Base-by-base conservation (phyloP, 2,329 filamentous ascomycete genomes). In the Cryphonectria radicalis region DNA sequence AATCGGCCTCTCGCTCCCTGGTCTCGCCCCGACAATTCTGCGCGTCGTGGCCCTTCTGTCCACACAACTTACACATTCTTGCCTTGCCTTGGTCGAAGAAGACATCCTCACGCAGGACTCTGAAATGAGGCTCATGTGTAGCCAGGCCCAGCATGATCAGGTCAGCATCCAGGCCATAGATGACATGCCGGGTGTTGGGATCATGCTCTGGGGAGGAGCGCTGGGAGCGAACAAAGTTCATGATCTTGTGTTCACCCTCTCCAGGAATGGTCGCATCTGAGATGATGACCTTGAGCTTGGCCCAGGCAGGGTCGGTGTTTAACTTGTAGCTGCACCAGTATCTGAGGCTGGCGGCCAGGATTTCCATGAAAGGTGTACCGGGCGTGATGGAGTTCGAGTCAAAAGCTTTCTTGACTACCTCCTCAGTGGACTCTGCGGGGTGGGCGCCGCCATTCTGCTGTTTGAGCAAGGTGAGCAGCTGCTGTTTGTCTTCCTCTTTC, bases 251-350 rank as follows among this genome's bases (percentile, higher is more conserved):
- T 84, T 99, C 96, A 80, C 96, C 96, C 83, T 99, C 96, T 79
- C 96, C 96, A 69, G 96, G 96, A 55, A 99, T 95, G 57, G 95
- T 98, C 68, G 96, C 95, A 85, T 99, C 96, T 11, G 96, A 99
- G 76, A 99, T 98, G 81, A 99, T 97, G 80, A 99, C 89, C 86
- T 99, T 99, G 80, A 98, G 86, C 80, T 94, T 94, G 74, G 93
- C 93, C 97, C 97, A 99, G 66, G 92, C 93, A 43, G 95, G 94
- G 80, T 99, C 96, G 37, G 94, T 98, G 81, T 97, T 98, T 75
- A 98, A 89, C 83, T 99, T 99, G 84, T 98, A 98, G 68, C 95
- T 91, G 80, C 94, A 94, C 96, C 96, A 99, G 81, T 98, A 99
- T 77, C 95, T 91, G 77, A 99, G 84, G 80, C 94, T 96, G 69